These are phyloP conservation scores for Trichoderma erinaceum DNA, from an alignment of 495 filamentous ascomycete species.

Conservation along the genomic window DNA sequence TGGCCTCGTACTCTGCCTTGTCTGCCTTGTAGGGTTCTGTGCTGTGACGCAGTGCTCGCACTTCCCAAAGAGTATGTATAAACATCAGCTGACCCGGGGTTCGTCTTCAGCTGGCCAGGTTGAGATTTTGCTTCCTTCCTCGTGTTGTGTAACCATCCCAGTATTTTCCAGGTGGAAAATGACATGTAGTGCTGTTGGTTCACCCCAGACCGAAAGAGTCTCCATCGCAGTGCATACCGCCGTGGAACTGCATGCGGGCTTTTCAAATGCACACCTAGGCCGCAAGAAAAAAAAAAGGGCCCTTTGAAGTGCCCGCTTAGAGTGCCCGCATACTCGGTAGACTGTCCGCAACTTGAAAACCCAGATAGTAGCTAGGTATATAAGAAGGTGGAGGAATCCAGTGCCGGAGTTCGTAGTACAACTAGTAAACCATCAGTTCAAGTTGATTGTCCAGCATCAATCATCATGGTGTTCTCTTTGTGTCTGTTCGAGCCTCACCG, in stretches of 20 bases:
- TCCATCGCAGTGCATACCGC: not conserved
- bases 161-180: not conserved
- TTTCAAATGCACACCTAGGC: not conserved
- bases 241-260: slow-evolving; percentile 1
- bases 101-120: not conserved
- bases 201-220: not conserved
- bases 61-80: too few species aligned
- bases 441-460: not conserved
- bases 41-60: too few species aligned
- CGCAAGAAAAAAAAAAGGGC: not conserved
- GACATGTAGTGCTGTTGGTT: slow-evolving; percentile 7
- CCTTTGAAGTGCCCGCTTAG: not conserved
- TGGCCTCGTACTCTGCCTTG: not conserved
- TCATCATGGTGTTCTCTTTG: slow-evolving; percentile 11
- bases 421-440: not conserved
- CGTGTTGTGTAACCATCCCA: not conserved
- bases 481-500: not conserved
- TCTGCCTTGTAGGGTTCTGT: not conserved
- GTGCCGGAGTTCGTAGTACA: not conserved
- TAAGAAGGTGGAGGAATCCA: not conserved
- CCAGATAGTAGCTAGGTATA: not conserved
- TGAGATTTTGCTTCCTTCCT: not conserved
- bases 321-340: too few species aligned
- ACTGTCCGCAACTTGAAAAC: too few species aligned
- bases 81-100: too few species aligned